Evolutionary conservation across 352 stramenopile genomes (phyloP), one percentile per base, ranked within the genome.

Genomic region (Pythium phragmiticola): DNA sequence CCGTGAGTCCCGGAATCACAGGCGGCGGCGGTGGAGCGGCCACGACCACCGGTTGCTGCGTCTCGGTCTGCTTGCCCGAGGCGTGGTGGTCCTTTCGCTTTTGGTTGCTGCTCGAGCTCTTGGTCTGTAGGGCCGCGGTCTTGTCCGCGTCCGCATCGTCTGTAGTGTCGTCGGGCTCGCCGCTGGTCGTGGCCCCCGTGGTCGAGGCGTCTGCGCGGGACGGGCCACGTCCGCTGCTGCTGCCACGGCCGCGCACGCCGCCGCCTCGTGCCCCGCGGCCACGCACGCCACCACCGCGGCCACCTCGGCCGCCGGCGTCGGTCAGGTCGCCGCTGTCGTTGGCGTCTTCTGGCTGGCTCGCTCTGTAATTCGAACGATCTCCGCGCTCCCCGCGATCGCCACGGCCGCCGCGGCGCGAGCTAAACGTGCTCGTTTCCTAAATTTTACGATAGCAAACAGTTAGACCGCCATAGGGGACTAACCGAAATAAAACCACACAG

Each of bases 101-200:
- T 23, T 55, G 50, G 34, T 45, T 46, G 26, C 17, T 14, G 16
- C 9, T 41, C 17, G 43, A 41, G 30, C 77, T 77, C 64, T 84
- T 84, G 46, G 51, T 43, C 53, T 63, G 28, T 1, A 68, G 62
- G 5, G 72, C 68, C 36, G 76, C 47, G 60, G 46, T 30, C 26
- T 60, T 47, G 57, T 51, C n/a, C 21, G 37, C 41, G 33, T 80
- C 69, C 23, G 50, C 68, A 34, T 66, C 75, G 23, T 95, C 80
- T 49, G 71, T 69, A 19, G 65, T 60, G 52, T 68, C 78, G 34
- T 90, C 77, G n/a, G 42, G 23, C 12, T 61, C 54, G 39, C 33
- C 56, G 69, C 23, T 88, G 75, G 53, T 89, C 72, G 61, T 79
- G 70, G 19, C 79, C 60, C 37, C 11, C 83, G 9, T 83, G 71